phyloP scores from a whole-genome alignment of 73 alveolate species.

The Tetrahymena malaccensis region DNA sequence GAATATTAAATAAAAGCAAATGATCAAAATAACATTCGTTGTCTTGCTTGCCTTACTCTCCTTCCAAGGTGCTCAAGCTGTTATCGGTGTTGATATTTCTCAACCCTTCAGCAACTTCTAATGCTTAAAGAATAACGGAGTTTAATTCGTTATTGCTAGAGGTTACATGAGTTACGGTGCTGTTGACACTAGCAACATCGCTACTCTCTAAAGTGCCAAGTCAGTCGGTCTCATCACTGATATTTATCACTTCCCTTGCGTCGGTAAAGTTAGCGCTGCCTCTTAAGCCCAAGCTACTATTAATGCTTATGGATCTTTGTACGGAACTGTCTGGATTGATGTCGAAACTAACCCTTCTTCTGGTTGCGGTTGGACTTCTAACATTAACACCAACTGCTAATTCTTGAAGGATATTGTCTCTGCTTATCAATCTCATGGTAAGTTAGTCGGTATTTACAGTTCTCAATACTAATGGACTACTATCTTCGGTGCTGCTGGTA shows the following conservation, averaged over 20 bases:
- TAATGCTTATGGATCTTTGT: conserved; percentile 29
- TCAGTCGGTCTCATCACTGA: conserved; percentile 71
- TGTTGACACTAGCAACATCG: conserved; percentile 50
- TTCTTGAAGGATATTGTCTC: conserved; percentile 37
- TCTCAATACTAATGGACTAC: conserved; percentile 57
- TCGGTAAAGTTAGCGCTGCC: conserved; percentile 24
- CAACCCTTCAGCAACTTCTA: conserved; percentile 30
- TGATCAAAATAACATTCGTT: neutral
- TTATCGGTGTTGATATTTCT: conserved; percentile 28
- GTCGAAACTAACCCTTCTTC: conserved; percentile 64
- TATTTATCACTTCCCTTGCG: conserved; percentile 73
- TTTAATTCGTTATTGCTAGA: conserved; percentile 55
- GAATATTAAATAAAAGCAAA: neutral
- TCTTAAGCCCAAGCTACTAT: conserved; percentile 33
- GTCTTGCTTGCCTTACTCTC: neutral
- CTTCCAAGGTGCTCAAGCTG: conserved; percentile 10
- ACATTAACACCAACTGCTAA: conserved; percentile 46
- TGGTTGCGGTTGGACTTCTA: conserved; percentile 54
- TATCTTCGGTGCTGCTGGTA: conserved; percentile 55
- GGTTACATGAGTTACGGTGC: conserved; percentile 69
- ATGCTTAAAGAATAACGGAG: conserved; percentile 49
- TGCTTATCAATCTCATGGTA: conserved; percentile 45
- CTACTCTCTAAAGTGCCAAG: conserved; percentile 48
- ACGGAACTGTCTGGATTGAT: conserved; percentile 73
- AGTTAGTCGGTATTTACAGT: conserved; percentile 54